Percentiles rank a stretch among this genome's conserved stretches.
phyloP scores from a whole-genome alignment of 345 rosid species.

The Geranium rotundifolium region DNA sequence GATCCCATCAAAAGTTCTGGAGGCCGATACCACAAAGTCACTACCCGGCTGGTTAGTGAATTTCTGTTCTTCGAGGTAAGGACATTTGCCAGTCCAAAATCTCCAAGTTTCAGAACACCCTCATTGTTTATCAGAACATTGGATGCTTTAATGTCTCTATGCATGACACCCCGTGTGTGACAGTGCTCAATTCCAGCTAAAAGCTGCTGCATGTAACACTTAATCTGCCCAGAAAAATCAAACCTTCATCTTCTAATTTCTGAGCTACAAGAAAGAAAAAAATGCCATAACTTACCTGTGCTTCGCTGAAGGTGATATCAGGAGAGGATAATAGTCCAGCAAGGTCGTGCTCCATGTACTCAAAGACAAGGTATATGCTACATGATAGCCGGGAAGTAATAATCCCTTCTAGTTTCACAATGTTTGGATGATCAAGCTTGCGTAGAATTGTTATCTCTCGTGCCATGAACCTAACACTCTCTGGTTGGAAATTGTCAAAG shows the following conservation, averaged over 20 bases:
- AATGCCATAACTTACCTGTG: conserved; percentile 16
- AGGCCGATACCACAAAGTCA: conserved; percentile 40
- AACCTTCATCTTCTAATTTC: neutral
- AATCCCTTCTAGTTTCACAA: conserved; percentile 28
- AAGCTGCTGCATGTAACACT: conserved; percentile 35
- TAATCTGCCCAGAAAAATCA: conserved; percentile 15
- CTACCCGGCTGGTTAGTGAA: conserved; percentile 33
- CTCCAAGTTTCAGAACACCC: conserved; percentile 31
- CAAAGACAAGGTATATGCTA: conserved; percentile 34
- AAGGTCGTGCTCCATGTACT: conserved; percentile 40
- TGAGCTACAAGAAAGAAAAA: too few relatives aligned
- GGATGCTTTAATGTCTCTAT: conserved; percentile 33
- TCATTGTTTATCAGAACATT: conserved; percentile 18
- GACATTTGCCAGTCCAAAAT: conserved; percentile 31
- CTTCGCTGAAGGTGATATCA: conserved; percentile 20
- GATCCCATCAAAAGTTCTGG: conserved; percentile 39
- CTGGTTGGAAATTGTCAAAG: conserved; percentile 30
- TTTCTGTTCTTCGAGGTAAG: conserved; percentile 13
- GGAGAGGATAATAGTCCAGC: conserved; percentile 28
- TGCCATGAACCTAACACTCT: conserved; percentile 38
- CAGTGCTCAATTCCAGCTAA: conserved; percentile 30
- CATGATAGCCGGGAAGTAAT: conserved; percentile 30
- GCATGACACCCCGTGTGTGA: conserved; percentile 28
- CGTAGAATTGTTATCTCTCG: conserved; percentile 31
- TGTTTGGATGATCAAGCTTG: conserved; percentile 30